Evolutionary conservation across 2,329 filamentous ascomycete genomes (phyloP).

Genomic region (Neopestalotiopsis rosae): DNA sequence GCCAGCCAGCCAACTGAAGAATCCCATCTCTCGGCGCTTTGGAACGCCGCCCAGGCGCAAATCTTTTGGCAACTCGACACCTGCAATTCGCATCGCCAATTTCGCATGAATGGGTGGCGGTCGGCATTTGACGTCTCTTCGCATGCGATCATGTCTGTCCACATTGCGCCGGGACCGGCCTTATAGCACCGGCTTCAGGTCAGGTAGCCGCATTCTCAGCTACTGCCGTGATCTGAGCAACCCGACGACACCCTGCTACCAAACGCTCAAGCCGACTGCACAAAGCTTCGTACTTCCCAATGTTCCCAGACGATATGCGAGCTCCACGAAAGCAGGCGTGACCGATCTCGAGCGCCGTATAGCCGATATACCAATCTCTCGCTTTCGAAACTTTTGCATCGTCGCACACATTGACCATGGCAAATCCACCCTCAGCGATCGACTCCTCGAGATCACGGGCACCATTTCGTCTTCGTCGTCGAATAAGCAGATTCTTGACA

Average conservation of each 20-base stretch:
- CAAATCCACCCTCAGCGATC: slow-evolving; percentile 93
- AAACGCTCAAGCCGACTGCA: neutral
- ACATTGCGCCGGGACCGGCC: slow-evolving; percentile 20
- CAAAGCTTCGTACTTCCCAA: neutral
- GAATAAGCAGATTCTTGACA: slow-evolving; percentile 96
- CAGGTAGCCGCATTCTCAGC: slow-evolving; percentile 21
- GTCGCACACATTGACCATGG: slow-evolving; percentile 99
- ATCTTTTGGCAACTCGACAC: slow-evolving; percentile 1
- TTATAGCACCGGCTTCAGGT: slow-evolving; percentile 27
- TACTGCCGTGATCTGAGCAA: slow-evolving; percentile 2
- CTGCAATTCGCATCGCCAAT: neutral
- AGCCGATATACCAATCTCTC: slow-evolving; percentile 75
- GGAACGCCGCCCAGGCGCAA: neutral
- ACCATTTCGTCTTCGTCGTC: slow-evolving; percentile 81
- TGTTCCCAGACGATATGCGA: slow-evolving; percentile 25
- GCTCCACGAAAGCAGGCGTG: slow-evolving; percentile 22
- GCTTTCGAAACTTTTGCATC: slow-evolving; percentile 96
- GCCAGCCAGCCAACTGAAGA: neutral
- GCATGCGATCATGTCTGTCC: slow-evolving; percentile 36
- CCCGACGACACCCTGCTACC: neutral
- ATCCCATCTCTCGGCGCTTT: neutral
- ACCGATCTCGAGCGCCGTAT: slow-evolving; percentile 64
- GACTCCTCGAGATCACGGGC: slow-evolving; percentile 89
- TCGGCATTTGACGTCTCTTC: slow-evolving; percentile 29
- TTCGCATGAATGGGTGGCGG: slow-evolving; percentile 39